Percentiles rank a stretch among this genome's conserved stretches.
Evolutionary conservation across 331 rosid species (phyloP).

Genomic region (Cucumis variabilis): DNA sequence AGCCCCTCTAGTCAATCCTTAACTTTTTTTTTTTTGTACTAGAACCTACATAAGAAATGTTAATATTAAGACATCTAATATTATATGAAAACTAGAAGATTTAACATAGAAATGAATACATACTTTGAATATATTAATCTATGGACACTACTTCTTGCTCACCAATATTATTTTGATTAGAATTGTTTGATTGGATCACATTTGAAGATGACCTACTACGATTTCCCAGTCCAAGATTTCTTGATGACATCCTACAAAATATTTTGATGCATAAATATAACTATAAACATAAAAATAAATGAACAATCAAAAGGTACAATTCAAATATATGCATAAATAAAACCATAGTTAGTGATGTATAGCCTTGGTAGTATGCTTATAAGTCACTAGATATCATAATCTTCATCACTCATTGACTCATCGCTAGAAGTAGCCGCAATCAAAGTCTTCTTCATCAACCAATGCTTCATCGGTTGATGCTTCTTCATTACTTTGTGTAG

Average conservation of each 20-base stretch:
- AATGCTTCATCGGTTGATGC: neutral
- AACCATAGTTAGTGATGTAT: no score
- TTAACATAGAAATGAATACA: neutral
- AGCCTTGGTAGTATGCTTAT: no score
- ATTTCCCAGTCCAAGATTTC: neutral
- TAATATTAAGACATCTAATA: no score
- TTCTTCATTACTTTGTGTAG: neutral
- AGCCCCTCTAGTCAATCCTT: no score
- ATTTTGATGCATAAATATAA: no score
- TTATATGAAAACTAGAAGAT: neutral
- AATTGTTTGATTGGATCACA: no score
- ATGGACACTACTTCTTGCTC: neutral
- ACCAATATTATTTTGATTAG: no score
- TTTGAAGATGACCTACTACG: neutral
- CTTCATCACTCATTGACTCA: neutral
- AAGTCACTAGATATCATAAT: neutral
- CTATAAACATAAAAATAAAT: no score
- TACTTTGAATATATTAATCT: neutral
- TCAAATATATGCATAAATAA: no score
- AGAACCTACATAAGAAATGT: neutral
- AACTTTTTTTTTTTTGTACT: no score
- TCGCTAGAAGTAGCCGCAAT: no score
- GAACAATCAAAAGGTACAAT: no score
- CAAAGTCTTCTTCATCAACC: neutral
- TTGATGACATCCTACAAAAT: neutral